Evolutionary conservation across 2,329 filamentous ascomycete species (phyloP), one percentile per base, ranked within the genome.

Genomic region (Neonectria punicea): DNA sequence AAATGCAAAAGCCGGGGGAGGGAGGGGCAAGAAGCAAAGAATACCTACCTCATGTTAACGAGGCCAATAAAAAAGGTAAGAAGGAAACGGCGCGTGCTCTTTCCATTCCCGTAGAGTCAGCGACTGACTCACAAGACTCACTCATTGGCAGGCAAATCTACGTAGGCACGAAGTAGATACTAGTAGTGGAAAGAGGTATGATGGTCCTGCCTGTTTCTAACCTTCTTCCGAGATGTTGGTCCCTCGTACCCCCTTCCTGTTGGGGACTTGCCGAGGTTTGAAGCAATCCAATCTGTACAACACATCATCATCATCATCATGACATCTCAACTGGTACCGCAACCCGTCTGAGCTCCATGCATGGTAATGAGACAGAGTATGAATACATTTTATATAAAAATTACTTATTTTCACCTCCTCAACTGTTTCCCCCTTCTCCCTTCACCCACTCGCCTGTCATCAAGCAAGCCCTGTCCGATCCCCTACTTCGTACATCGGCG

Each of bases 391-490:
- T 6, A 5, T 9, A 43, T 7, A 20, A 18, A 9, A 5, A 43
- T 1, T 18, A 8, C n/a, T 14, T 25, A 25, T 25, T 25, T 25
- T 16, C 11, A 13, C 9, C 4, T 20, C 39, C 18, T 8, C 7
- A 18, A 7, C 39, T 20, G 22, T 22, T 22, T 22, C 3, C n/a
- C 11, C n/a, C 3, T 43, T 18, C 10, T 11, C 18, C 13, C 39
- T 18, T 18, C n/a, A 10, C 8, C 39, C 39, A 20, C n/a, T 22
- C 49, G 14, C 54, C 18, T 55, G 34, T 54, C 41, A 49, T 20
- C 36, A 50, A 20, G 25, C 43, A 50, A 18, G 25, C 43, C 28
- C 51, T 44, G n/a, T 49, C 44, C 34, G 55, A 46, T 58, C 32
- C 49, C 39, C n/a, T 25, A n/a, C 32, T 32, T 32, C 9, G 30